phyloP scores from a whole-genome alignment of 179 eudicot species.

The Sideroxylon spinosum region DNA sequence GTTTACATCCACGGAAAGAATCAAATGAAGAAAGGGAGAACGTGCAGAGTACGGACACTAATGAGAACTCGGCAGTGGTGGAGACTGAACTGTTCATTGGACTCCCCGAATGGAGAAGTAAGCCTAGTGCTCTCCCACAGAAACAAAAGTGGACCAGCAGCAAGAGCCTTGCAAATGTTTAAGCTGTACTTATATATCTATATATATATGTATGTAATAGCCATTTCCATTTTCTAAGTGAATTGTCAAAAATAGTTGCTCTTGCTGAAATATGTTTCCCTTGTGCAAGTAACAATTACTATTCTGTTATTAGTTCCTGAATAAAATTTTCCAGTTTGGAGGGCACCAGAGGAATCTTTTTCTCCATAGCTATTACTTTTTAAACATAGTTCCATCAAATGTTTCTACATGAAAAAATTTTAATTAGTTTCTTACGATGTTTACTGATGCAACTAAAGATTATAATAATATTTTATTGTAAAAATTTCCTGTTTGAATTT shows the following conservation, averaged over 20 bases:
- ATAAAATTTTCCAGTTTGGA: no score
- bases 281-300: not conserved
- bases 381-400: no score
- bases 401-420: no score
- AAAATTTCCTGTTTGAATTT: no score
- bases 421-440: no score
- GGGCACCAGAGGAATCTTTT: no score
- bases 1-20: slow-evolving; percentile 22
- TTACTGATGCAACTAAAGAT: no score
- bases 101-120: slow-evolving; percentile 53
- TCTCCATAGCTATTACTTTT: no score
- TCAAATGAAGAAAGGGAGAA: slow-evolving; percentile 29
- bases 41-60: slow-evolving; percentile 38
- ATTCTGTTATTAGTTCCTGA: no score
- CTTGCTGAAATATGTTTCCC: not conserved
- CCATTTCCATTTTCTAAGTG: not conserved
- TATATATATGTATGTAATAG: not conserved
- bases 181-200: not conserved
- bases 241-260: not conserved
- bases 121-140: slow-evolving; percentile 20
- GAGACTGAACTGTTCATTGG: slow-evolving; percentile 90
- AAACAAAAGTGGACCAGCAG: slow-evolving; percentile 13
- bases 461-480: no score
- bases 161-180: not conserved
- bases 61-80: slow-evolving; percentile 70